Base-by-base conservation (phyloP, 345 rosid genomes). In the Bruguiera gymnorhiza region DNA sequence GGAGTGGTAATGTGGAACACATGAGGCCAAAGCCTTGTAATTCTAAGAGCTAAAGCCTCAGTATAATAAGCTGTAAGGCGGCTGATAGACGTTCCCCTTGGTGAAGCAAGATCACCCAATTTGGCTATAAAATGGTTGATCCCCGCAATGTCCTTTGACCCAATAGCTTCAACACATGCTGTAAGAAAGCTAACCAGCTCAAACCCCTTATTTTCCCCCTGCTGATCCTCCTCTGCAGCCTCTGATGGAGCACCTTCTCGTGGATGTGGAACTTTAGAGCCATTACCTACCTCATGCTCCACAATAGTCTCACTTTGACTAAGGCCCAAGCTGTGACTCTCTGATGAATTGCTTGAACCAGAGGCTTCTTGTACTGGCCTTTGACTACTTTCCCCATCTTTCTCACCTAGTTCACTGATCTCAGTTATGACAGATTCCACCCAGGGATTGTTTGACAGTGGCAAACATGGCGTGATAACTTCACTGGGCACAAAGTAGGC, bases 1-100 rank as follows among this genome's bases (percentile, higher is more conserved):
- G 99, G 98, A 8, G 87, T 71, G 21, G 83, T 83, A 65, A 95
- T 78, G 62, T 92, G 96, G 79, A 95, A 95, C 60, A 88, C 65
- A 63, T 84, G 97, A 72, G 99, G 98, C 97, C 96, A 95, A 73
- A 92, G 82, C 83, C 97, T 86, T 2, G 92, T 71, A 0, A 86
- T 91, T 70, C 99, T 75, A 8, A 95, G 81, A 13, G 97, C 87
- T 63, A 95, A 76, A 8, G 96, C 99, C 79, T 95, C 99, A 1
- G 90, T 87, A 54, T 87, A 92, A 85, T 92, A 92, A 62, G 96
- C 83, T 23, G 76, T 70, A 55, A 95, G 83, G 10, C 99, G 85
- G 76, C 92, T 87, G 46, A 90, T 73, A 16, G 97, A 76, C 61
- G 82, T 80, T 60, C 91, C 90, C 9, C n/a, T 82, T 2, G 98